Evolutionary conservation across 768 basidiomycete species (phyloP).

Genomic region (Termitomyces sp.): DNA sequence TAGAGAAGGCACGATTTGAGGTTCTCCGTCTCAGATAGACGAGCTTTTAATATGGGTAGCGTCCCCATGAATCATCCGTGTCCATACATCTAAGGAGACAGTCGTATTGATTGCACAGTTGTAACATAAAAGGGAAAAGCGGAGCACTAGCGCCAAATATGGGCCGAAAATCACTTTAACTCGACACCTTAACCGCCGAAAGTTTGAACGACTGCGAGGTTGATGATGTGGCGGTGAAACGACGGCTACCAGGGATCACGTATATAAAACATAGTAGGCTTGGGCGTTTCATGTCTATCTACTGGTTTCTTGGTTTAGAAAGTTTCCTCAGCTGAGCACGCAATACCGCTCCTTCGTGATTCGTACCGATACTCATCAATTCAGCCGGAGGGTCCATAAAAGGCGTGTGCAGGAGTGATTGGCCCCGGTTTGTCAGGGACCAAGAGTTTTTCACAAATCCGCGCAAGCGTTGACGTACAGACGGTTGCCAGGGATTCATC

Average conservation of each 20-base stretch:
- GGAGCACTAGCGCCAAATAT: not conserved
- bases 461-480: not conserved
- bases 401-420: not conserved
- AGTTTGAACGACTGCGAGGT: not conserved
- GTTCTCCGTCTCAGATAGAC: not conserved
- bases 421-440: not conserved
- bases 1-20: not conserved
- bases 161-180: not conserved
- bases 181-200: not conserved
- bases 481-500: no score
- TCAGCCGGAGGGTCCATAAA: not conserved
- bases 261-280: not conserved
- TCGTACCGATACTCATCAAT: not conserved
- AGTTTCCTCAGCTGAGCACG: not conserved
- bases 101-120: not conserved
- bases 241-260: not conserved
- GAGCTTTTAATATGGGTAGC: not conserved
- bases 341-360: not conserved
- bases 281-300: slow-evolving; percentile 1
- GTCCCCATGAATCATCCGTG: not conserved
- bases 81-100: not conserved
- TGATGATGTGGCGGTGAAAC: not conserved
- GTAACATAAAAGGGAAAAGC: not conserved
- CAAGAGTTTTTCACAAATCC: not conserved
- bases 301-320: not conserved